Percentiles rank a stretch among this genome's conserved stretches.
These are phyloP conservation scores for Tilletia caries DNA, from an alignment of 1,284 basidiomycete genomes.

Conservation along the genomic window DNA sequence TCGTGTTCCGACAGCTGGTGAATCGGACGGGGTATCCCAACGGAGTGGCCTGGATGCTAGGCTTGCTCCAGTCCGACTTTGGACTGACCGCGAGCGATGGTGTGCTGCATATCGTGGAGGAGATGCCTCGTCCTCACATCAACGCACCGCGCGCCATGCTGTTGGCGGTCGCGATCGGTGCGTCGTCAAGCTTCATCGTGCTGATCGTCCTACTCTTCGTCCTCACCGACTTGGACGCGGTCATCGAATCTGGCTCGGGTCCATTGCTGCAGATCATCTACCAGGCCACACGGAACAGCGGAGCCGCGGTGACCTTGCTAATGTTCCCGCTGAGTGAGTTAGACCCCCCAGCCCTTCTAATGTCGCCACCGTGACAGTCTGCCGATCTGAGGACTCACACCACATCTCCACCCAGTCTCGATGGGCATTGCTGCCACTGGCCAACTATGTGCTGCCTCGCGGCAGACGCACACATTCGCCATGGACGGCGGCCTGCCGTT, in stretches of 20 bases:
- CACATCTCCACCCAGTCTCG: slow-evolving; percentile 17
- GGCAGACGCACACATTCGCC: slow-evolving; percentile 69
- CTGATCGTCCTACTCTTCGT: slow-evolving; percentile 69
- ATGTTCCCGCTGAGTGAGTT: slow-evolving; percentile 54
- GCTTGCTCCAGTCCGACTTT: slow-evolving; percentile 56
- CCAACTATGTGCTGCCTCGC: slow-evolving; percentile 60
- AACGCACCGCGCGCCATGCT: slow-evolving; percentile 65
- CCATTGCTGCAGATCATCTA: slow-evolving; percentile 68
- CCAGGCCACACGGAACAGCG: slow-evolving; percentile 63
- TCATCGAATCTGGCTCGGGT: slow-evolving; percentile 63
- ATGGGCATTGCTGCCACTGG: slow-evolving; percentile 53
- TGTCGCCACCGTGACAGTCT: not conserved
- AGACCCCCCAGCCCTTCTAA: slow-evolving; percentile 20
- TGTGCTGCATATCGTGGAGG: slow-evolving; percentile 61
- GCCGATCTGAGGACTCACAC: not conserved
- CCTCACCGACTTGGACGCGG: slow-evolving; percentile 61
- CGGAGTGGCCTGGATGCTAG: slow-evolving; percentile 57
- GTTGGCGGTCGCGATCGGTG: slow-evolving; percentile 65
- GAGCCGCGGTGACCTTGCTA: slow-evolving; percentile 63
- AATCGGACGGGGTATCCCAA: slow-evolving; percentile 58
- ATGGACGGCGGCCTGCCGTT: slow-evolving; percentile 68
- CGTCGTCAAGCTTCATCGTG: slow-evolving; percentile 63
- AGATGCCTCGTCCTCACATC: slow-evolving; percentile 62
- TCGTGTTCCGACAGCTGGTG: slow-evolving; percentile 56
- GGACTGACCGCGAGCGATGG: slow-evolving; percentile 48